phyloP scores from a whole-genome alignment of 2,329 filamentous ascomycete genomes.

The Nemania sp. region DNA sequence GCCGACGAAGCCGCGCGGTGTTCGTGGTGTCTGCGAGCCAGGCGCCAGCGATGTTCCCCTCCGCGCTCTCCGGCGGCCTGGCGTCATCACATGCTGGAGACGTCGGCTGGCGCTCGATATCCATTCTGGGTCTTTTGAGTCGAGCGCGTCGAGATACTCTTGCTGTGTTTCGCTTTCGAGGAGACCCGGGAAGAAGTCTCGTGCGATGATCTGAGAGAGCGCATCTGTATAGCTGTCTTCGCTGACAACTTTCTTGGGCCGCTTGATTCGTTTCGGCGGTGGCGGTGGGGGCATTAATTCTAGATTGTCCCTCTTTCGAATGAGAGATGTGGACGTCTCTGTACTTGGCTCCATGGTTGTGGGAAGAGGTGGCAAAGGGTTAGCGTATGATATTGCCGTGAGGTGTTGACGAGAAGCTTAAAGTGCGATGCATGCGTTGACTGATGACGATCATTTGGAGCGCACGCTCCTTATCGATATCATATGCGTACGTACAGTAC shows the following conservation, averaged over 20 bases:
- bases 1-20: constrained; percentile 60
- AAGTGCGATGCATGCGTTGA: neutral
- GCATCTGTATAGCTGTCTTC: constrained; percentile 92
- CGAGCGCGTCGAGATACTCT: constrained; percentile 89
- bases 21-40: constrained; percentile 57
- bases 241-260: constrained; percentile 83
- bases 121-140: constrained; percentile 83
- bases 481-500: no score
- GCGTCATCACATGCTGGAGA: constrained; percentile 80
- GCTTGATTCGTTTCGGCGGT: constrained; percentile 83
- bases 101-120: constrained; percentile 78
- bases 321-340: constrained; percentile 59
- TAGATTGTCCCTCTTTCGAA: constrained; percentile 66
- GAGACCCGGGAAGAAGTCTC: constrained; percentile 95
- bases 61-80: constrained; percentile 54
- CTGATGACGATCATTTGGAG: neutral
- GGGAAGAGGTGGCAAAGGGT: neutral
- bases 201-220: constrained; percentile 89
- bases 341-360: constrained; percentile 19
- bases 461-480: neutral
- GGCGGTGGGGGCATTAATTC: constrained; percentile 89
- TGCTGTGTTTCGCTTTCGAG: constrained; percentile 83
- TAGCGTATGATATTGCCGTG: neutral
- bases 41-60: constrained; percentile 38
- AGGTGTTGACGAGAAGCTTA: neutral